Percentiles rank a stretch among this genome's conserved stretches.
These are phyloP conservation scores for Scutellaria baicalensis DNA, from an alignment of 257 asterid species.

Conservation along the genomic window DNA sequence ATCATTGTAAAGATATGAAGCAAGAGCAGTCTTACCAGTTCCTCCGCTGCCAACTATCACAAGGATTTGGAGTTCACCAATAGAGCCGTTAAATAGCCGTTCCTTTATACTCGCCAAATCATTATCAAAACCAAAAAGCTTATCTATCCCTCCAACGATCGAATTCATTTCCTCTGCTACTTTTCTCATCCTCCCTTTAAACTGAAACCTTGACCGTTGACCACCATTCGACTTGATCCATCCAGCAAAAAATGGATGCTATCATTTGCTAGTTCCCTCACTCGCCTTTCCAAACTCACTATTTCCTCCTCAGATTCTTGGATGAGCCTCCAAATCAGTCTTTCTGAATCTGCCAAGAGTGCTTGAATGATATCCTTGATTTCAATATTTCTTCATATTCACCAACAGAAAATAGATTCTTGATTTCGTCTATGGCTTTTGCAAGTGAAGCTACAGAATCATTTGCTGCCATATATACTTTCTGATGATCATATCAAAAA, in stretches of 20 bases:
- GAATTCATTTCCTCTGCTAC: not conserved
- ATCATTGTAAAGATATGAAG: not conserved
- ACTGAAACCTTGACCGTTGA: not conserved
- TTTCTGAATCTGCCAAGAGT: no score
- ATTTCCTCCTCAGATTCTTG: not conserved
- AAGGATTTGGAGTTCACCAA: not conserved
- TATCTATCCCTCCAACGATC: not conserved
- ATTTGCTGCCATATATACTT: no score
- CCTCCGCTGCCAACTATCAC: not conserved
- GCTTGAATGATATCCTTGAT: no score
- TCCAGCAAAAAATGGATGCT: not conserved
- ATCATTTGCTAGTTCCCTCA: not conserved
- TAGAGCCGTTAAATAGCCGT: not conserved
- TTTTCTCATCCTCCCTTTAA: not conserved
- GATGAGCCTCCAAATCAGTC: no score
- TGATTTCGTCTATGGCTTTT: no score
- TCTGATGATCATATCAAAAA: no score
- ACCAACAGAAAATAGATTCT: no score
- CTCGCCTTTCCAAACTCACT: not conserved
- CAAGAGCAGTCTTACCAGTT: not conserved
- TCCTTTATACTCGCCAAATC: not conserved
- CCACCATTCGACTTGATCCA: not conserved
- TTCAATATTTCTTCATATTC: no score
- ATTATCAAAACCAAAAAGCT: not conserved
- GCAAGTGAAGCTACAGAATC: no score